Conservation (phyloP, 23 red algal genomes). For the Agarophyton chilense region DNA sequence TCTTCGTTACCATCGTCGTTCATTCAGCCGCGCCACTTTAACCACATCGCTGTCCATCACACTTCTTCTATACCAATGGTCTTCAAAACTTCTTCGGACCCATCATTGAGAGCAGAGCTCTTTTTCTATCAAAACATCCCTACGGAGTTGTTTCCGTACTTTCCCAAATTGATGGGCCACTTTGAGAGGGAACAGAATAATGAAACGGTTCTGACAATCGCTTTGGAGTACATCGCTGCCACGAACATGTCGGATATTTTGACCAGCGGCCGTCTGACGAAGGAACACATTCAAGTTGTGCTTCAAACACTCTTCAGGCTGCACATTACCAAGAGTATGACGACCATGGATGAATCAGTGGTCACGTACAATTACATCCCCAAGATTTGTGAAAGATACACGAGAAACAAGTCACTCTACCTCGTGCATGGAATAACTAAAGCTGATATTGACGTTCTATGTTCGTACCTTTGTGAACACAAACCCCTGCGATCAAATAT, state of each 20-base stretch:
- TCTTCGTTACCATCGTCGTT: background rate
- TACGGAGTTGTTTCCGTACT: background rate
- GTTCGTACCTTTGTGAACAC: background rate
- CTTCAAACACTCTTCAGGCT: conserved; percentile 9
- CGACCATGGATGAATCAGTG: background rate
- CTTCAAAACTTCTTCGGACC: background rate
- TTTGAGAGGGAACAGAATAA: background rate
- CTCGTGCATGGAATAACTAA: background rate
- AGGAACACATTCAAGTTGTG: background rate
- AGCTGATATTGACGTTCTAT: background rate
- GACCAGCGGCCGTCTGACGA: background rate
- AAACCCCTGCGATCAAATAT: background rate
- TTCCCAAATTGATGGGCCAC: conserved; percentile 19
- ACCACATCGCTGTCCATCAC: background rate
- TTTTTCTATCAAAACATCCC: conserved; percentile 39
- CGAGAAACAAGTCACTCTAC: background rate
- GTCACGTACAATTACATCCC: conserved; percentile 32
- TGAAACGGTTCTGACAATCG: background rate
- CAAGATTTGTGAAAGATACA: conserved; percentile 17
- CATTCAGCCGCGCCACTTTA: conserved; percentile 19
- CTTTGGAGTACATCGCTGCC: background rate
- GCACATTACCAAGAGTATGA: background rate
- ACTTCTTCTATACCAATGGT: background rate
- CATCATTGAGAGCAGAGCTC: background rate
- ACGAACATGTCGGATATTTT: conserved; percentile 16